Conservation (phyloP, 192 early-diverging fungal genomes). For the Coemansia sp. region DNA sequence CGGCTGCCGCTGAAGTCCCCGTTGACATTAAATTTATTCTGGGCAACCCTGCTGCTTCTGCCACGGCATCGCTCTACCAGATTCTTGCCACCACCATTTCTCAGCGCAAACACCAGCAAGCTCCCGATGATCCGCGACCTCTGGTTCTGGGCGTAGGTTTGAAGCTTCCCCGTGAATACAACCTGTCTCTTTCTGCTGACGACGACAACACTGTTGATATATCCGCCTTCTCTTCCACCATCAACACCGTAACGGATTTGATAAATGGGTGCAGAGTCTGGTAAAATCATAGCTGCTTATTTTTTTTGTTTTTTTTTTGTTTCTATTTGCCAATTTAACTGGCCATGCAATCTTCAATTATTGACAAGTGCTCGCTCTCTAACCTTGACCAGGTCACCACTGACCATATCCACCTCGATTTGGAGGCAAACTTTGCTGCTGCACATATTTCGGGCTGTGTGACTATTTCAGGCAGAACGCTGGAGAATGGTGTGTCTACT, state of each 20-base stretch:
- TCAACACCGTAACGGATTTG: conserved; percentile 14
- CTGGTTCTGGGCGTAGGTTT: conserved; percentile 34
- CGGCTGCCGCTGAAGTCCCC: conserved; percentile 18
- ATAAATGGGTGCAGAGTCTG: conserved; percentile 24
- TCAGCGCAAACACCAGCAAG: conserved; percentile 26
- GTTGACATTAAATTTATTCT: conserved; percentile 42
- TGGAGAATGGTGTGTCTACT: conserved; percentile 51
- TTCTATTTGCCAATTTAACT: too few relatives aligned
- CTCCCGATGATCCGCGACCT: conserved; percentile 23
- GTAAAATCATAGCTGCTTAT: conserved; percentile 5
- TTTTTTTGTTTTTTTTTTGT: too few relatives aligned
- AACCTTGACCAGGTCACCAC: conserved; percentile 74
- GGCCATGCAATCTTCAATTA: too few relatives aligned
- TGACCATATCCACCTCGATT: conserved; percentile 71
- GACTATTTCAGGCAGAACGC: conserved; percentile 56
- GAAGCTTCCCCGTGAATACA: conserved; percentile 26
- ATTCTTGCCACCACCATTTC: conserved; percentile 27
- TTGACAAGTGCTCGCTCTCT: conserved; percentile 56
- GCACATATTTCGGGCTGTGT: conserved; percentile 69
- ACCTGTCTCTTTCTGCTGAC: conserved; percentile 2
- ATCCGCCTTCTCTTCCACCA: conserved; percentile 4
- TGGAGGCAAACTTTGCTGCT: conserved; percentile 73
- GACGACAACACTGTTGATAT: conserved; percentile 12
- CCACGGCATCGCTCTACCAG: conserved; percentile 37
- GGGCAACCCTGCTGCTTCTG: conserved; percentile 14